Base-by-base conservation (phyloP, 768 basidiomycete species). In the Suillus discolor region DNA sequence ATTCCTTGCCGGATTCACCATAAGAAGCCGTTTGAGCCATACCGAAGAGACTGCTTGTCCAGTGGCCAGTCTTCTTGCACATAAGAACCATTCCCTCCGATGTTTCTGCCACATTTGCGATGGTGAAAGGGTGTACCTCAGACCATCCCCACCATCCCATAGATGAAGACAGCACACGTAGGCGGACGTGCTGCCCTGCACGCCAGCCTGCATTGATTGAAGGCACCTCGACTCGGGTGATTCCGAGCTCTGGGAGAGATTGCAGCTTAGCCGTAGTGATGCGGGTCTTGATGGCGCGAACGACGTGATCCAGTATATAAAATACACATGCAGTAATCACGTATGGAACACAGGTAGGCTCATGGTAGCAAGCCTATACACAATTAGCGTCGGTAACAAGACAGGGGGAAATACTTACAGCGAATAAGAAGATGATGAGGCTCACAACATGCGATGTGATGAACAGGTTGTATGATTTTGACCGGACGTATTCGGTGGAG, bases 161-260 rank as follows among this genome's bases (percentile, higher is more conserved):
- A 25, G 74, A 78, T n/a, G 79, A 69, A 12, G 75, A 74, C 2
- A 85, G 74, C 0, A 84, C 76, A 51, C 84, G 77, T 36, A 89
- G 66, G 55, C 87, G 82, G 53, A 89, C 84, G 70, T 89, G 86
- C 69, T 89, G 87, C 3, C 88, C 87, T 0, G 85, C 79, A 36
- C 85, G 77, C 87, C 87, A 89, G 23, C 87, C 87, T 0, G 79
- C 75, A 57, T 78, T 80, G 53, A 87, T 53, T 6, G 71, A 62
- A 0, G 82, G 82, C 9, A 86, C 72, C 44, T 83, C 80, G 34
- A 88, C 71, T 51, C 83, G 77, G 6, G 85, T 86, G 49, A 81
- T 77, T 16, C 76, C 75, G 25, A 86, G 80, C 11, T 81, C 82
- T 2, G 81, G 78, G 12, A 87, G 74, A 1, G 84, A 72, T 28